Conservation (phyloP, 179 eudicot species). For the Gypsophila paniculata region DNA sequence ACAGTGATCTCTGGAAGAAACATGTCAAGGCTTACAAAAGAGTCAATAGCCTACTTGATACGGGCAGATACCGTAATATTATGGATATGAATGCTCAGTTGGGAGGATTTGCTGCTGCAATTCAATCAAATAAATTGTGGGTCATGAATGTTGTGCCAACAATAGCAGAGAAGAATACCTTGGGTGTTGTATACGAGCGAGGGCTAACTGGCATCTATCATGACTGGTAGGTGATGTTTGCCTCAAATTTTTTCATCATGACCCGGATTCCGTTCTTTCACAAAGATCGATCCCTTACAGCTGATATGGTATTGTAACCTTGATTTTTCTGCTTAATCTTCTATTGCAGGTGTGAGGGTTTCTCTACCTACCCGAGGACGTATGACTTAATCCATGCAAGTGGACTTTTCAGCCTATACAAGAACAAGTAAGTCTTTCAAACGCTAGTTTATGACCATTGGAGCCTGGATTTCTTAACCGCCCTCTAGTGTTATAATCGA, state of each 20-base stretch:
- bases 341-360: constrained; percentile 72
- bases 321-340: constrained; percentile 4
- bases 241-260: constrained; percentile 17
- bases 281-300: neutral
- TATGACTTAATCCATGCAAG: constrained; percentile 80
- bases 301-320: neutral
- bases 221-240: constrained; percentile 53
- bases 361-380: constrained; percentile 87
- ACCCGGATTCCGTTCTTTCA: neutral
- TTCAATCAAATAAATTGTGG: constrained; percentile 67
- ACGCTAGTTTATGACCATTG: neutral
- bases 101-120: constrained; percentile 84
- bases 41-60: constrained; percentile 56
- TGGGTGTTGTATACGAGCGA: constrained; percentile 67
- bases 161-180: constrained; percentile 57
- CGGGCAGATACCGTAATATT: constrained; percentile 78
- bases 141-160: constrained; percentile 88
- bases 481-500: neutral
- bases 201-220: constrained; percentile 80
- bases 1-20: constrained; percentile 62
- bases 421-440: constrained; percentile 54
- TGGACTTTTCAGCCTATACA: constrained; percentile 70
- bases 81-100: constrained; percentile 90
- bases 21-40: constrained; percentile 68
- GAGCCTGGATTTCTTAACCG: neutral